Conservation (phyloP, 352 stramenopile species). For the Phytophthora multivora region DNA sequence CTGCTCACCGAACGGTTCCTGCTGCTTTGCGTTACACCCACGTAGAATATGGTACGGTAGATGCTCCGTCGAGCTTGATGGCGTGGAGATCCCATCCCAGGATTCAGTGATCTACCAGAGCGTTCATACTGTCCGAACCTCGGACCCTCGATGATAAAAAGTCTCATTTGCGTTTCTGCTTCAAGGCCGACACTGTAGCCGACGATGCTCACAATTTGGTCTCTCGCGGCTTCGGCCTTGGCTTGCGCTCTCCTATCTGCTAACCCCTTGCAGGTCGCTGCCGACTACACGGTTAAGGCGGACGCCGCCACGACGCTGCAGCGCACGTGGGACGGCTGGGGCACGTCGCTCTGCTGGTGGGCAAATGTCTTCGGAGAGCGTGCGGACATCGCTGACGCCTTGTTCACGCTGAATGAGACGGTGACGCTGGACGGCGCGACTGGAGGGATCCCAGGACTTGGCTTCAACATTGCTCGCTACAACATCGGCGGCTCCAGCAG, state of each 20-base stretch:
- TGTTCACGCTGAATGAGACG: conserved; percentile 54
- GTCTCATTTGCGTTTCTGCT: conserved; percentile 22
- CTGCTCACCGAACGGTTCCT: conserved; percentile 6
- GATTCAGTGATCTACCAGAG: neutral
- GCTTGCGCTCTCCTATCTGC: conserved; percentile 20
- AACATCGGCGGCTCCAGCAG: conserved; percentile 56
- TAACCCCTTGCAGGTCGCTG: conserved; percentile 12
- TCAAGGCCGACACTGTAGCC: neutral
- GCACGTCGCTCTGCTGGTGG: conserved; percentile 66
- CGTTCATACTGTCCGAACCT: conserved; percentile 3
- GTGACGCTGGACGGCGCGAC: conserved; percentile 31
- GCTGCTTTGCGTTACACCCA: too few species aligned
- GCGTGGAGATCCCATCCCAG: conserved; percentile 3
- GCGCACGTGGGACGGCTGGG: conserved; percentile 53
- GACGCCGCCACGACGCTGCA: conserved; percentile 27
- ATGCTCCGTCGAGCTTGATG: neutral
- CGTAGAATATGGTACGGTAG: too few species aligned
- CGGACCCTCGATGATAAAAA: neutral
- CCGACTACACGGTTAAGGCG: conserved; percentile 32
- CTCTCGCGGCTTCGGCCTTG: conserved; percentile 20
- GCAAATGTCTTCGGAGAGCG: conserved; percentile 60
- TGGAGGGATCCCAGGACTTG: conserved; percentile 40
- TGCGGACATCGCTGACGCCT: conserved; percentile 47
- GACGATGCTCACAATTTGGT: conserved; percentile 27
- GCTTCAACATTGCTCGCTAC: conserved; percentile 65